Conservation (phyloP, 225 moss, liverwort and hornwort species). For the Pseudisothecium myosuroides region DNA sequence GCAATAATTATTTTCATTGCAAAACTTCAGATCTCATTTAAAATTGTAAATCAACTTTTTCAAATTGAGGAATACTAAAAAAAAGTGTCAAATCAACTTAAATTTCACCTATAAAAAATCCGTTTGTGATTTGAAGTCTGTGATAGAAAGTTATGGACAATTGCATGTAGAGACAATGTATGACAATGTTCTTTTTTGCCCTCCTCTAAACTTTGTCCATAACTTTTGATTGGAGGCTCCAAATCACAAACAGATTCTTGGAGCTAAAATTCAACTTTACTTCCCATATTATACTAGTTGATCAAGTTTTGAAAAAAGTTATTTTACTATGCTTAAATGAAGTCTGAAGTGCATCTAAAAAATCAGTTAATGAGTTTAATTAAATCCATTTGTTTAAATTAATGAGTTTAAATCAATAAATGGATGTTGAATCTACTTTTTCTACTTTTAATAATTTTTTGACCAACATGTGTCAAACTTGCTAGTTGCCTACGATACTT, state of each 20-base stretch:
- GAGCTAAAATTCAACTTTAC: background rate
- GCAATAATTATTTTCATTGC: rapidly evolving
- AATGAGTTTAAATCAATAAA: background rate
- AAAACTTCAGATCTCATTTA: background rate
- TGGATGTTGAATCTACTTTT: background rate
- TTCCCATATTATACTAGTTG: rapidly evolving
- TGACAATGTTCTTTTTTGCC: background rate
- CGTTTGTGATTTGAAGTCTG: background rate
- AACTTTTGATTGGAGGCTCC: background rate
- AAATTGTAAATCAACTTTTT: background rate
- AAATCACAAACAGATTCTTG: rapidly evolving
- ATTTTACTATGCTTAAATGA: background rate
- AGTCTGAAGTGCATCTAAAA: rapidly evolving
- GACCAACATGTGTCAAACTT: background rate
- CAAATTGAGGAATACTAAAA: rapidly evolving
- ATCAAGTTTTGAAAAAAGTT: background rate
- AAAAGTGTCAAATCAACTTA: background rate
- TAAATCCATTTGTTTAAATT: too few species aligned
- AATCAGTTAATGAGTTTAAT: background rate
- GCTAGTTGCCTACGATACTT: rapidly evolving
- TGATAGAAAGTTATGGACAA: background rate
- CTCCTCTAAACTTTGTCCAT: rapidly evolving
- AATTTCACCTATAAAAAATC: too few species aligned
- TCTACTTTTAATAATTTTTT: background rate
- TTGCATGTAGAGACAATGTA: background rate